Percentiles rank a stretch among this genome's conserved stretches.
These are phyloP conservation scores for Cyathus striatus DNA, from an alignment of 768 basidiomycete genomes.

Conservation along the genomic window DNA sequence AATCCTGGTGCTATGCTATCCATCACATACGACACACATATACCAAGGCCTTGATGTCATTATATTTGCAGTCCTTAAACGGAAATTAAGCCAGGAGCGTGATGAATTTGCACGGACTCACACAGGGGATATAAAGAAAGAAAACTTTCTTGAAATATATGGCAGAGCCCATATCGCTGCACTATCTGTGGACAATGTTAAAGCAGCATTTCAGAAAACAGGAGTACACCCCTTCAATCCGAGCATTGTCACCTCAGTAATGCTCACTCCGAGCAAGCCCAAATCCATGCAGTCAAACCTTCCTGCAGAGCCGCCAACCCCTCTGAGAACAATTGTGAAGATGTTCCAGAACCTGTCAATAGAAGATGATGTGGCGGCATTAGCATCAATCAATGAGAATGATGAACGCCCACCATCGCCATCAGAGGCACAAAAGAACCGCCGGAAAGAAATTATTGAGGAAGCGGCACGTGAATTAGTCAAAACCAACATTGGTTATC, in stretches of 20 bases:
- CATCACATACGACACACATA: slow-evolving; percentile 16
- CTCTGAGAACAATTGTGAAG: slow-evolving; percentile 12
- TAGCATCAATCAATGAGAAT: background rate
- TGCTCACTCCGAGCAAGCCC: slow-evolving; percentile 17
- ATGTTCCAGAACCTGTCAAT: slow-evolving; percentile 10
- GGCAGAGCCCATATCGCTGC: slow-evolving; percentile 16
- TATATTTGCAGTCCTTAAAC: background rate
- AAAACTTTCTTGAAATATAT: slow-evolving; percentile 25
- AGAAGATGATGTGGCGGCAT: background rate
- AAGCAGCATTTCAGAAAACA: slow-evolving; percentile 14
- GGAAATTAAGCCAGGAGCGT: background rate
- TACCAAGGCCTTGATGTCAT: slow-evolving; percentile 1
- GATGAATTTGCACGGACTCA: slow-evolving; percentile 4
- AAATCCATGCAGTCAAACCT: slow-evolving; percentile 10
- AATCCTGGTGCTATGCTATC: slow-evolving; percentile 23
- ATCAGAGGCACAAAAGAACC: too few relatives aligned
- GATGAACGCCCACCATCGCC: background rate
- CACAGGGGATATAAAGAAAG: slow-evolving; percentile 11
- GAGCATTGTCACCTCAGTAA: slow-evolving; percentile 12
- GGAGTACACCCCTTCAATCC: slow-evolving; percentile 14
- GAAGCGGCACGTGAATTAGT: background rate
- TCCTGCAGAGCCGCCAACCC: slow-evolving; percentile 15
- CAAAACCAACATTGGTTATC: slow-evolving; percentile 5
- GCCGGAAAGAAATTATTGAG: background rate
- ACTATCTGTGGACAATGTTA: slow-evolving; percentile 18